Percentiles rank a stretch among this genome's conserved stretches.
Evolutionary conservation across 2,329 filamentous ascomycete genomes (phyloP).

Genomic region (Corynespora cassiicola): DNA sequence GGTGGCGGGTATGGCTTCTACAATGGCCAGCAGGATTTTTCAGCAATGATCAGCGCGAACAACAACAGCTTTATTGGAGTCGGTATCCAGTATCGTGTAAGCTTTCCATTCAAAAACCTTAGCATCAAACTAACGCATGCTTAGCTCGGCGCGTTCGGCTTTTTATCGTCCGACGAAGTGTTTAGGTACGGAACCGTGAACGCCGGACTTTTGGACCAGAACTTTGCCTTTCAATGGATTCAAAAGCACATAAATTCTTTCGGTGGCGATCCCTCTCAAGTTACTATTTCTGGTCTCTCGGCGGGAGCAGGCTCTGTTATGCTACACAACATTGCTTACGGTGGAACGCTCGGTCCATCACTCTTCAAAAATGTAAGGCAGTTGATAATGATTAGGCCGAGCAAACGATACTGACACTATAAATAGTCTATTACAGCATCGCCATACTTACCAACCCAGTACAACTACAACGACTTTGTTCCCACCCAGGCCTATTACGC

Average conservation of each 20-base stretch:
- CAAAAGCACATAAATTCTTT: slow-evolving; percentile 50
- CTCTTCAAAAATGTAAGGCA: slow-evolving; percentile 42
- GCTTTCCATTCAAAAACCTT: neutral
- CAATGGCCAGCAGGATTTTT: slow-evolving; percentile 47
- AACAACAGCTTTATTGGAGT: slow-evolving; percentile 57
- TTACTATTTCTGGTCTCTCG: slow-evolving; percentile 45
- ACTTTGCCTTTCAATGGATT: slow-evolving; percentile 58
- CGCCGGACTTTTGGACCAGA: slow-evolving; percentile 54
- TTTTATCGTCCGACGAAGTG: slow-evolving; percentile 46
- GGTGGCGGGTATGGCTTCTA: slow-evolving; percentile 47
- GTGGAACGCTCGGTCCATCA: slow-evolving; percentile 32
- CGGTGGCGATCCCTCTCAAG: slow-evolving; percentile 25
- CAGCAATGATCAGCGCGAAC: slow-evolving; percentile 54
- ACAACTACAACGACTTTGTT: slow-evolving; percentile 53
- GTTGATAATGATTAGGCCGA: no score
- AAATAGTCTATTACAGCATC: slow-evolving; percentile 40
- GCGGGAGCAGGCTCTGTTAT: slow-evolving; percentile 49
- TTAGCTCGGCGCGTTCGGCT: slow-evolving; percentile 53
- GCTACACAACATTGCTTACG: slow-evolving; percentile 41
- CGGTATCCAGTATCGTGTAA: slow-evolving; percentile 58
- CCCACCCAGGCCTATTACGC: slow-evolving; percentile 54
- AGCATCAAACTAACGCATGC: slow-evolving; percentile 1
- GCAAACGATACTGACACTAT: no score
- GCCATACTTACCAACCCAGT: slow-evolving; percentile 63
- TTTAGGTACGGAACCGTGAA: slow-evolving; percentile 44